Evolutionary conservation across 2,329 filamentous ascomycete species (phyloP), one percentile per base, ranked within the genome.

Genomic region (Penicillium sp.): DNA sequence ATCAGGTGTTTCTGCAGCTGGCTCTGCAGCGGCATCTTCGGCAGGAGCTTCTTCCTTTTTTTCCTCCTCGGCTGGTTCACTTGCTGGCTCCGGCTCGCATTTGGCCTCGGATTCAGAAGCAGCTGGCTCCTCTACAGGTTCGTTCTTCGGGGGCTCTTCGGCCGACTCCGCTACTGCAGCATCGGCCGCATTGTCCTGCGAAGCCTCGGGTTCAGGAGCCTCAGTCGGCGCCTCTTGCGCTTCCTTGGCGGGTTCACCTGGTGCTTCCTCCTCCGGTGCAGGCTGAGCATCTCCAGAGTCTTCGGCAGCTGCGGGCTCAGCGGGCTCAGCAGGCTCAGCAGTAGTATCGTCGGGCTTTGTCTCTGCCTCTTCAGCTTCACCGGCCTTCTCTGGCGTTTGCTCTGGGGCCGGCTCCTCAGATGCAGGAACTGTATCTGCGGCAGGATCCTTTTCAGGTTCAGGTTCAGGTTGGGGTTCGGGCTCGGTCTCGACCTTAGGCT

Each of bases 391-490:
- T 13, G 28, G 28, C 10, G 28, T 12, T 41, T 42, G 44, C 9
- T 28, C 31, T 9, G 35, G 32, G 25, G 24, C 33, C 24, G 49
- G 7, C 10, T 51, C 37, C 4, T 42, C 41, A 2, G 37, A 7
- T 44, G 42, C 32, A 29, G 39, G 35, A 37, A 20, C 28, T 35
- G 32, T 12, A 15, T 59, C 59, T 29, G 57, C 53, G 6, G 54
- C 44, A 42, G 48, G 43, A n/a, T 50, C 52, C 6, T 51, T 27
- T 24, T 44, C 46, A 33, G 53, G 12, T 10, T 55, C 51, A 59
- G 61, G 42, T 10, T 45, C 40, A 4, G 32, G 29, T 24, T 47
- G 43, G 8, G 37, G 39, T 6, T 20, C 18, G 4, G 18, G 12
- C 13, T 39, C 54, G 53, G 8, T 49, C 45, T 48, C 47, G 12